These are phyloP conservation scores for Colletotrichum sp. DNA, from an alignment of 2,329 filamentous ascomycete genomes.

Conservation along the genomic window DNA sequence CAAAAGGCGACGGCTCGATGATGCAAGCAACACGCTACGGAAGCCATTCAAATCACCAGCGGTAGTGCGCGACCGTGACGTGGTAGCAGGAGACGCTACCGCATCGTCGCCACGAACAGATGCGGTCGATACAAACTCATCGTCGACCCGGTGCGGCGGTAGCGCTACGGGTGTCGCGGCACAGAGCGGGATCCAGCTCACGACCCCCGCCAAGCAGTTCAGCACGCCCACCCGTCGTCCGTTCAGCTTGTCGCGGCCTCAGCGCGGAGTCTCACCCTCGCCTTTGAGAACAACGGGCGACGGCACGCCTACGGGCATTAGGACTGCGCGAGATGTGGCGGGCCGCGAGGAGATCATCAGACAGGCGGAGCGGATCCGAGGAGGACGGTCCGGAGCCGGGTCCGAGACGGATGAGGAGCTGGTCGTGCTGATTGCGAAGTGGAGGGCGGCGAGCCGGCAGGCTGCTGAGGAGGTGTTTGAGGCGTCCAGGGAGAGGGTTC, in stretches of 20 bases:
- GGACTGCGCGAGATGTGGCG: background rate
- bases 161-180: background rate
- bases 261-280: background rate
- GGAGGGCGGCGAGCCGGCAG: constrained; percentile 18
- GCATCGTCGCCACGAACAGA: background rate
- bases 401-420: constrained; percentile 10
- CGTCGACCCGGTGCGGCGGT: background rate
- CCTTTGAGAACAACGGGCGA: background rate
- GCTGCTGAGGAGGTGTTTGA: constrained; percentile 23
- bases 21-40: constrained; percentile 19
- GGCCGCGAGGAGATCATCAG: constrained; percentile 16
- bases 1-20: constrained; percentile 20
- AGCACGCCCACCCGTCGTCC: constrained; percentile 3
- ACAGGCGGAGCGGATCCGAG: constrained; percentile 7
- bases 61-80: background rate
- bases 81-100: background rate
- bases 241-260: background rate
- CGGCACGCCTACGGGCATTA: background rate
- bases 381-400: background rate
- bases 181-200: background rate
- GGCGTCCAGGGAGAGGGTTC: background rate
- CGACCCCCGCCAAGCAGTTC: background rate
- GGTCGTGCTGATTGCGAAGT: constrained; percentile 16
- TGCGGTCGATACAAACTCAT: background rate
- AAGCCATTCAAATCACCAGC: constrained; percentile 22